phyloP scores from a whole-genome alignment of 805 yeast genomes.

The Cyberlindnera veronae region DNA sequence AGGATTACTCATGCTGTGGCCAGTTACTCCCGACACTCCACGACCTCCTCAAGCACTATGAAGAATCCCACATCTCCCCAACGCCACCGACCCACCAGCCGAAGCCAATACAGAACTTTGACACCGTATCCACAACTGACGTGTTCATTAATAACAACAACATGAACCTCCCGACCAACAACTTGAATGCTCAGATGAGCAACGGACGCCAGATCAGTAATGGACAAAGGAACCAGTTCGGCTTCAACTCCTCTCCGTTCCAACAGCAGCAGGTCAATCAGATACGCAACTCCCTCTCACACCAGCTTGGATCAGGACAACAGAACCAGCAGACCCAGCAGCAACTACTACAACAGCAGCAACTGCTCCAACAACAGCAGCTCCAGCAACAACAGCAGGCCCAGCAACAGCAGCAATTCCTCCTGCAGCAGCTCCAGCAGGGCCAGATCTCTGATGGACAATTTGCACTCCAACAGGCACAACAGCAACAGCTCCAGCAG shows the following conservation, averaged over 20 bases:
- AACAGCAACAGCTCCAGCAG: conserved; percentile 16
- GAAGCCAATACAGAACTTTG: conserved; percentile 61
- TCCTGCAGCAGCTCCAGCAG: conserved; percentile 12
- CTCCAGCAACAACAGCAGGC: conserved; percentile 6
- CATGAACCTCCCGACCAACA: conserved; percentile 21
- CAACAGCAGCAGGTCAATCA: conserved; percentile 15
- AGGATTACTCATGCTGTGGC: conserved; percentile 96
- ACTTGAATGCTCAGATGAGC: conserved; percentile 20
- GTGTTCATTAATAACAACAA: conserved; percentile 60
- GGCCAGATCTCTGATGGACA: conserved; percentile 18
- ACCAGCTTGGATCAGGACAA: conserved; percentile 9
- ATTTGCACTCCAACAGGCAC: conserved; percentile 12
- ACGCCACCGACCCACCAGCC: conserved; percentile 49
- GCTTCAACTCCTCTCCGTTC: conserved; percentile 12
- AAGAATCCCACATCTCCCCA: conserved; percentile 84
- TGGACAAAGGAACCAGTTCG: conserved; percentile 24
- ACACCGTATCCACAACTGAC: conserved; percentile 89
- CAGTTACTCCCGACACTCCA: conserved; percentile 87
- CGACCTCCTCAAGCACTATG: conserved; percentile 90
- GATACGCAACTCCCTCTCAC: conserved; percentile 16
- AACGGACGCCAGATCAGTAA: conserved; percentile 22
- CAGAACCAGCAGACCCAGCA: background rate
- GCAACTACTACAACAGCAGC: background rate
- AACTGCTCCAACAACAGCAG: conserved; percentile 11
- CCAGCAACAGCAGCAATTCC: conserved; percentile 15